Conservation (phyloP, 192 early-diverging fungal species). For the Rhizophagus prolifer region DNA sequence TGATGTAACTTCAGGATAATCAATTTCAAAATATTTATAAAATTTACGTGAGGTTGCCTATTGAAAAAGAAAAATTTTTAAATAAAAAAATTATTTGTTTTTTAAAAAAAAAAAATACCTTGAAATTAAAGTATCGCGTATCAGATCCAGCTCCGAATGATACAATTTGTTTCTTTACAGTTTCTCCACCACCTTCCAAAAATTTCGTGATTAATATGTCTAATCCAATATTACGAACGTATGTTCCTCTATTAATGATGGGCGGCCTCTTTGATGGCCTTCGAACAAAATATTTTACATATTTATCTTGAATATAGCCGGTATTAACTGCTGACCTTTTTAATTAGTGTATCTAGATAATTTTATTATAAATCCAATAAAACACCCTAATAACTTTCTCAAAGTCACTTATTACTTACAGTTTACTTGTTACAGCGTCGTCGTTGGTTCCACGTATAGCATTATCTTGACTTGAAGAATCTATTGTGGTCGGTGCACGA, state of each 20-base stretch:
- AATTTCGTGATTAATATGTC: conserved; percentile 69
- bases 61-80: neutral
- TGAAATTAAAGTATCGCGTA: conserved; percentile 83
- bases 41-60: conserved; percentile 20
- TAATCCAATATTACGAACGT: conserved; percentile 68
- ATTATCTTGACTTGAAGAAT: conserved; percentile 51
- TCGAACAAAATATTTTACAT: conserved; percentile 77
- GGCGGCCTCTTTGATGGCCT: conserved; percentile 75
- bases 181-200: conserved; percentile 33
- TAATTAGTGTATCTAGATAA: too few species aligned
- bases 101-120: conserved; percentile 40
- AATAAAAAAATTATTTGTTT: too few species aligned
- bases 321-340: conserved; percentile 70
- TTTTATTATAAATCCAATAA: neutral
- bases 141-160: conserved; percentile 90
- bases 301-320: conserved; percentile 84
- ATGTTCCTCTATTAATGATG: conserved; percentile 92
- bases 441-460: conserved; percentile 88
- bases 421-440: conserved; percentile 81
- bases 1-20: conserved; percentile 84
- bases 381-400: neutral
- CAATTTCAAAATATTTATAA: conserved; percentile 82
- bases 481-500: neutral
- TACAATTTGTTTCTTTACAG: conserved; percentile 73
- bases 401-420: conserved; percentile 48